phyloP scores from a whole-genome alignment of 2,329 filamentous ascomycete species.

The Apiospora hydei region DNA sequence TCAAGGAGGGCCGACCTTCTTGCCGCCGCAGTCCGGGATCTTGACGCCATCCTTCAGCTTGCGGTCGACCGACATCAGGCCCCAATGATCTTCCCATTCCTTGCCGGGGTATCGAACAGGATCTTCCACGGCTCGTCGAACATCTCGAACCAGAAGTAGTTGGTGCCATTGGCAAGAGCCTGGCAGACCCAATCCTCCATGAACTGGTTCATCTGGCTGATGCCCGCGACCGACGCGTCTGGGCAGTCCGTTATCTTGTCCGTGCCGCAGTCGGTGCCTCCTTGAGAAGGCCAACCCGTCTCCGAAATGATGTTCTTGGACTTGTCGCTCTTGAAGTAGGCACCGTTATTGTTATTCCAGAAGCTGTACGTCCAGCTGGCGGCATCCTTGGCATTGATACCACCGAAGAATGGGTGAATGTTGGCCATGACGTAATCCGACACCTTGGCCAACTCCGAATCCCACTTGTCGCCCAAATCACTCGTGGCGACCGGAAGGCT shows the following conservation, averaged over 20 bases:
- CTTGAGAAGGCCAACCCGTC: slow-evolving; percentile 87
- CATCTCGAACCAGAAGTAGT: slow-evolving; percentile 97
- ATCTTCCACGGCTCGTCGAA: slow-evolving; percentile 98
- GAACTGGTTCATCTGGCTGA: slow-evolving; percentile 84
- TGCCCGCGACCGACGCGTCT: slow-evolving; percentile 76
- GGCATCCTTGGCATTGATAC: slow-evolving; percentile 71
- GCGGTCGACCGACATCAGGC: slow-evolving; percentile 83
- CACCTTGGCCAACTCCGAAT: slow-evolving; percentile 67
- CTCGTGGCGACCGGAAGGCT: slow-evolving; percentile 83
- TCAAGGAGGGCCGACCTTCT: slow-evolving; percentile 57
- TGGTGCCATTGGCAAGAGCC: slow-evolving; percentile 79
- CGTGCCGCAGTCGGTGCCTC: slow-evolving; percentile 78
- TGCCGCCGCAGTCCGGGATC: slow-evolving; percentile 87
- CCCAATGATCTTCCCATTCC: slow-evolving; percentile 96
- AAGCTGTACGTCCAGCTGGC: slow-evolving; percentile 84
- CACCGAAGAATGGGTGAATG: slow-evolving; percentile 94
- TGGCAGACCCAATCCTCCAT: slow-evolving; percentile 86
- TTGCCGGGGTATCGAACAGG: slow-evolving; percentile 70
- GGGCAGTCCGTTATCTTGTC: slow-evolving; percentile 61
- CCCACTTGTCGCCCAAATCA: slow-evolving; percentile 91
- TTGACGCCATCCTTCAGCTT: slow-evolving; percentile 83
- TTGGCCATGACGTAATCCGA: slow-evolving; percentile 96
- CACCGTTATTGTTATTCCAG: slow-evolving; percentile 75
- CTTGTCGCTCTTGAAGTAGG: slow-evolving; percentile 68
- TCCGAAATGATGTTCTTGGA: slow-evolving; percentile 84